Percentiles rank a stretch among this genome's conserved stretches.
Evolutionary conservation across 2,329 filamentous ascomycete species (phyloP).

Genomic region (Diatrype stigma): DNA sequence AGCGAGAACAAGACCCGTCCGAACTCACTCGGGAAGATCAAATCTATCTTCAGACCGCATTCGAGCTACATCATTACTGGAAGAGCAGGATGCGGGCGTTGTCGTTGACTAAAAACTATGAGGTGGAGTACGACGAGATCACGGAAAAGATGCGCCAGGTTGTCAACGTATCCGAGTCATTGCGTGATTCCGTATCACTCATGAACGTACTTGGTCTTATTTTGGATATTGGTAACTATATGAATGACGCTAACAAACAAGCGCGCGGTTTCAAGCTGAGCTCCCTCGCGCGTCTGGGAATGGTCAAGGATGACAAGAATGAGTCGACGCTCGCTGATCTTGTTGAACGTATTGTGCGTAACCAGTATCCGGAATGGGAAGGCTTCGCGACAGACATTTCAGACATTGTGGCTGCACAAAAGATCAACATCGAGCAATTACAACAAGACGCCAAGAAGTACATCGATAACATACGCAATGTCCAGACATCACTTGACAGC

Average conservation of each 20-base stretch:
- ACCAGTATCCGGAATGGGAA: conserved; percentile 96
- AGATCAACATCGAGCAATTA: conserved; percentile 92
- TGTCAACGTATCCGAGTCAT: conserved; percentile 80
- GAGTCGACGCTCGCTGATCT: conserved; percentile 93
- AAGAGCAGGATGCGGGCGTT: conserved; percentile 94
- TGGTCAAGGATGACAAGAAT: conserved; percentile 99
- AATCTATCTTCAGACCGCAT: conserved; percentile 89
- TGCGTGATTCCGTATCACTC: conserved; percentile 85
- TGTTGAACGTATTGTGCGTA: conserved; percentile 92
- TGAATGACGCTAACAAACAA: conserved; percentile 99
- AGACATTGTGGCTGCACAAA: conserved; percentile 74
- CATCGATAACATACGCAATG: conserved; percentile 90
- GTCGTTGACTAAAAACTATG: conserved; percentile 75
- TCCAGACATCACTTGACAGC: conserved; percentile 85
- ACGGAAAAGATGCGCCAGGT: conserved; percentile 80
- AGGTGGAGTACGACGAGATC: conserved; percentile 88
- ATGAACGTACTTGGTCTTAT: conserved; percentile 97
- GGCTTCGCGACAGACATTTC: conserved; percentile 79
- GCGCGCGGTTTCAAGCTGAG: conserved; percentile 97
- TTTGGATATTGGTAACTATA: conserved; percentile 97
- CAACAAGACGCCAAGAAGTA: conserved; percentile 84
- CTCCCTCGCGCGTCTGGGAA: conserved; percentile 84
- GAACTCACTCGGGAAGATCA: conserved; percentile 95
- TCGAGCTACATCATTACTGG: conserved; percentile 96
- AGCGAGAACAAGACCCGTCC: conserved; percentile 76